Evolutionary conservation across 164 flowering plant species (phyloP).

Genomic region (Taxillus chinensis): DNA sequence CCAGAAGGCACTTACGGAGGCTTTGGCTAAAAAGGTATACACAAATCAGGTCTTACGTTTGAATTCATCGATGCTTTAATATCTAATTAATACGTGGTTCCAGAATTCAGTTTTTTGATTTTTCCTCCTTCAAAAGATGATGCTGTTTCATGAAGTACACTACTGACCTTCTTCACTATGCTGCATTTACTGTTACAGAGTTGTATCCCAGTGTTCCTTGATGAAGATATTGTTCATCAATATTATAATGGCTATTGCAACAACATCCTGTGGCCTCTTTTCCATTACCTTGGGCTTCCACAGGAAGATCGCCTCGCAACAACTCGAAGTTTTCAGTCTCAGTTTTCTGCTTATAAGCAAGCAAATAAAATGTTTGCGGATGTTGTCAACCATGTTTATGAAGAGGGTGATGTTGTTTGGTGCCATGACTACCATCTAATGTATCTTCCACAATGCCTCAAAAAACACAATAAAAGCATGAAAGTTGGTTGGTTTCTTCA

Average conservation of each 20-base stretch:
- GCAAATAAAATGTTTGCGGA: constrained; percentile 60
- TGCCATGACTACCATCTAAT: constrained; percentile 7
- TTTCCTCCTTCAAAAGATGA: neutral
- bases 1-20: constrained; percentile 66
- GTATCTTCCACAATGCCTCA: constrained; percentile 2
- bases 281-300: constrained; percentile 93
- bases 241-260: constrained; percentile 97
- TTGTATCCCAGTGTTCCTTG: constrained; percentile 92
- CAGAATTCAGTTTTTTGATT: too few relatives aligned
- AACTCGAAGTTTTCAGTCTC: constrained; percentile 84
- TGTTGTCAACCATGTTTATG: constrained; percentile 3
- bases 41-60: neutral
- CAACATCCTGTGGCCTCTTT: constrained; percentile 92
- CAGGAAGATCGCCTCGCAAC: constrained; percentile 96
- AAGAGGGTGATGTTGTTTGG: constrained; percentile 5
- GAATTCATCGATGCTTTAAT: neutral
- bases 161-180: neutral
- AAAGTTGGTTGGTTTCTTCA: constrained; percentile 9
- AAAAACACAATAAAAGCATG: neutral
- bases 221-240: constrained; percentile 86
- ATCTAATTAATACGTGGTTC: too few relatives aligned
- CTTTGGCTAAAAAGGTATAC: constrained; percentile 81
- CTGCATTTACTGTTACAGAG: constrained; percentile 33
- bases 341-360: constrained; percentile 84
- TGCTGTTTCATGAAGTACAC: neutral